Conservation (phyloP, 1,284 basidiomycete genomes). For the Apiotrichum porosum region DNA sequence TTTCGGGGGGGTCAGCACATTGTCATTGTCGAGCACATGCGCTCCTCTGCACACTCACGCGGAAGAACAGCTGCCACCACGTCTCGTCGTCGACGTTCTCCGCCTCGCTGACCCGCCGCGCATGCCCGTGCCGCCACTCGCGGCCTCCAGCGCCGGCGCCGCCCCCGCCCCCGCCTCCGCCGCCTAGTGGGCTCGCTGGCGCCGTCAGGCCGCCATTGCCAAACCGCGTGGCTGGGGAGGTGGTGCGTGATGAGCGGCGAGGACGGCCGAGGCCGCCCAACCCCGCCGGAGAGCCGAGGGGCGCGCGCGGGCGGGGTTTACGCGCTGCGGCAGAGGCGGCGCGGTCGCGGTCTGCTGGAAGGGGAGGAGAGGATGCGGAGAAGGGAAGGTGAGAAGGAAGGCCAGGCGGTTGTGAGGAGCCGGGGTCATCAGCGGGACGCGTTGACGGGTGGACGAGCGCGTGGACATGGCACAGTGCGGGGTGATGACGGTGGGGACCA, state of each 20-base stretch:
- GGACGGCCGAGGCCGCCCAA: background rate
- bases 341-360: slow-evolving; percentile 22
- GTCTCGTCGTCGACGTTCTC: slow-evolving; percentile 20
- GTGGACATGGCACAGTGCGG: no score
- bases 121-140: background rate
- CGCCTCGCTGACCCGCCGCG: slow-evolving; percentile 22
- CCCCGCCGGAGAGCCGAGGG: background rate
- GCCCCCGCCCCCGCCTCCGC: no score
- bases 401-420: no score
- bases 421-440: no score
- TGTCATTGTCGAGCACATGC: no score
- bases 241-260: background rate
- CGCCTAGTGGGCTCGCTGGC: no score
- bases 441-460: no score
- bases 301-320: slow-evolving; percentile 19
- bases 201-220: no score
- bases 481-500: no score
- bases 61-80: slow-evolving; percentile 34
- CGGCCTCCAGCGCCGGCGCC: background rate
- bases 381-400: no score
- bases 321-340: slow-evolving; percentile 24
- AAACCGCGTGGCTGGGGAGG: no score
- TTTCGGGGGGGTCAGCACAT: background rate
- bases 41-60: slow-evolving; percentile 18
- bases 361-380: no score